Evolutionary conservation across 2,329 filamentous ascomycete genomes (phyloP), one percentile per base, ranked within the genome.

Genomic region (Periconia macrospinosa): DNA sequence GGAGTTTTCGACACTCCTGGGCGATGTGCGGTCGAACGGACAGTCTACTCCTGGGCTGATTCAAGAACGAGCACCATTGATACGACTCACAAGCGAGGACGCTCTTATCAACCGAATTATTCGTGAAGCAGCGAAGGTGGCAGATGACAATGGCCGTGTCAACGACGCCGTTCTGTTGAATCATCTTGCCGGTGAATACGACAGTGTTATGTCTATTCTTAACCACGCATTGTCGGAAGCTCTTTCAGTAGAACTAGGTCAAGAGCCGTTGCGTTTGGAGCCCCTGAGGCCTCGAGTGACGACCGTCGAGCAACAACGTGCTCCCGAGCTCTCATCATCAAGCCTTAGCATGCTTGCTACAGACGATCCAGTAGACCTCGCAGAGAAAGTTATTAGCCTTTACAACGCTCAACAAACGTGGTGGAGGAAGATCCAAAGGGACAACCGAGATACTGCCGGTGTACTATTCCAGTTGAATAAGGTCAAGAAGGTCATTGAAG

Each of bases 141-240:
- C 94, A 5, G 93, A 99, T 63, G 93, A 97, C 72, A 95, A 93
- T 65, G 93, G 94, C 40, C 86, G 95, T 47, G 92, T 89, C 1
- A 95, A 93, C 0, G 94, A 99, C 74, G 92, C 95, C 2, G 93
- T 97, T 14, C 82, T 99, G 47, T 81, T 99, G 48, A 97, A 96
- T 73, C 93, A 99, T 73, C 81, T 99, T 42, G 93, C 94, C 0
- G 91, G 91, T 67, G 92, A 99, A 72, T 97, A 96, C 71, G 92
- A 99, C 72, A 92, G 87, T 50, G 95, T 97, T n/a, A 86, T 97
- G 42, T 80, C 84, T 23, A 93, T 97, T 60, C 85, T 97, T 68
- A 96, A 92, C 75, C 88, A 92, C 40, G 89, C 92, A 3, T 81
- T 99, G 35, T 95, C 92, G 52, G 92, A 97, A 73, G 90, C 91